Evolutionary conservation across 2,329 filamentous ascomycete genomes (phyloP).

Genomic region (Amphichorda felina): DNA sequence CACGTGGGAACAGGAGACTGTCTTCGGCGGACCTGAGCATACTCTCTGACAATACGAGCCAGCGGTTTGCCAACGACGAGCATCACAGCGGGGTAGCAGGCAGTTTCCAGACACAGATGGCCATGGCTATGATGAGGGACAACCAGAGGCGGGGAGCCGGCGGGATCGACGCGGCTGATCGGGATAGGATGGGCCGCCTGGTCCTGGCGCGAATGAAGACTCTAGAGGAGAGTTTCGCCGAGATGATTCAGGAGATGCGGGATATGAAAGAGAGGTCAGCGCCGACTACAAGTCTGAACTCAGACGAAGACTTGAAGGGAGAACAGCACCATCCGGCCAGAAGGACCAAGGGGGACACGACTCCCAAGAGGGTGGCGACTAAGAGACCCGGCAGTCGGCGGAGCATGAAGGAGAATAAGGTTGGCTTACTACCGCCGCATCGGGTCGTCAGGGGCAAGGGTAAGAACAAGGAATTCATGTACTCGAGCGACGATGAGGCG

Average conservation of each 20-base stretch:
- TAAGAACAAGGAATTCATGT: slow-evolving; percentile 30
- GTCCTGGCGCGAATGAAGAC: slow-evolving; percentile 88
- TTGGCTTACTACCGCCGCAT: slow-evolving; percentile 10
- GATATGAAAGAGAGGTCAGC: slow-evolving; percentile 39
- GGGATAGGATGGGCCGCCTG: slow-evolving; percentile 63
- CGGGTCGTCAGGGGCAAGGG: slow-evolving; percentile 31
- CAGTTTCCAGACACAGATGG: slow-evolving; percentile 75
- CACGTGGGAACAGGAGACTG: slow-evolving; percentile 25
- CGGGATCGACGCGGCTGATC: slow-evolving; percentile 28
- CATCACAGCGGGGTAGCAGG: slow-evolving; percentile 54
- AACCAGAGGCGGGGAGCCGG: slow-evolving; percentile 35
- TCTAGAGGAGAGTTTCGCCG: slow-evolving; percentile 79
- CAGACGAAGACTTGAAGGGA: slow-evolving; percentile 22
- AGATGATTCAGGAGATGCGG: slow-evolving; percentile 74
- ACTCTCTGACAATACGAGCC: slow-evolving; percentile 57
- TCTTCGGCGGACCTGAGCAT: slow-evolving; percentile 63
- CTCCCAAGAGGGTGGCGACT: slow-evolving; percentile 12
- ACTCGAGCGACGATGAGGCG: slow-evolving; percentile 22
- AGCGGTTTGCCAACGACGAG: slow-evolving; percentile 42
- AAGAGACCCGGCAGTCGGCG: slow-evolving; percentile 25
- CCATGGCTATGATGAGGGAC: slow-evolving; percentile 52
- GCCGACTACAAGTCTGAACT: slow-evolving; percentile 36
- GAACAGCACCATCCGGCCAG: slow-evolving; percentile 17
- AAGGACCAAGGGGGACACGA: slow-evolving; percentile 12
- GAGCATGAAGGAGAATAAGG: slow-evolving; percentile 28